Evolutionary conservation across 108 stramenopile species (phyloP).

Genomic region (Craspedostauros australis): DNA sequence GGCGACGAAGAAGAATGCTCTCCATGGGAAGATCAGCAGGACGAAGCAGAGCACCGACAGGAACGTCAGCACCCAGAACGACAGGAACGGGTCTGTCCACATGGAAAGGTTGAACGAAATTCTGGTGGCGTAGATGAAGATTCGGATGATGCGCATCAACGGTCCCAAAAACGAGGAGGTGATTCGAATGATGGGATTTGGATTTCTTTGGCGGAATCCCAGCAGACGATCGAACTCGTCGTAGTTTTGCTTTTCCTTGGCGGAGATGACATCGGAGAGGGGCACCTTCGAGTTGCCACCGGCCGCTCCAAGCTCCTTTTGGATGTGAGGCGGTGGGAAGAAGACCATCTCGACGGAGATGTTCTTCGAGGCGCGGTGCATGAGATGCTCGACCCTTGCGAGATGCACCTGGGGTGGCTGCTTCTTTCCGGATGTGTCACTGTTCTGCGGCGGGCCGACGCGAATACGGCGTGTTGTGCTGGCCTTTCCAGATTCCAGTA

Average conservation of each 20-base stretch:
- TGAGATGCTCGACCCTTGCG: conserved; percentile 24
- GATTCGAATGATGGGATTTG: conserved; percentile 40
- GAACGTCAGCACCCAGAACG: conserved; percentile 52
- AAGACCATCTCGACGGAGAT: conserved; percentile 44
- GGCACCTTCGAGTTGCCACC: conserved; percentile 27
- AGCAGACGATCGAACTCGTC: conserved; percentile 49
- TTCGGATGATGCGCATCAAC: conserved; percentile 44
- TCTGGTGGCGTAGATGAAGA: conserved; percentile 34
- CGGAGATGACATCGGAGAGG: conserved; percentile 23
- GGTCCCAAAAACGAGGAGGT: conserved; percentile 47
- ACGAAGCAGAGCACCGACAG: conserved; percentile 32
- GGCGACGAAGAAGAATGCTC: conserved; percentile 48
- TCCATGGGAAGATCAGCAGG: conserved; percentile 71
- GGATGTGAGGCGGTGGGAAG: conserved; percentile 27
- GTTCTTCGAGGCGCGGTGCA: conserved; percentile 34
- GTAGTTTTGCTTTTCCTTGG: conserved; percentile 25
- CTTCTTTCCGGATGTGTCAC: conserved; percentile 26
- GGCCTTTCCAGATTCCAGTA: conserved; percentile 23
- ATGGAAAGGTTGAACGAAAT: conserved; percentile 56
- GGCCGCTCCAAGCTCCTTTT: conserved; percentile 14
- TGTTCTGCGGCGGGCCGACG: conserved; percentile 39
- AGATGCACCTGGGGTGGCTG: conserved; percentile 33
- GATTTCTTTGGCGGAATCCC: conserved; percentile 33
- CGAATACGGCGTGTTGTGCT: conserved; percentile 25
- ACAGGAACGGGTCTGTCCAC: conserved; percentile 72